Evolutionary conservation across 768 basidiomycete species (phyloP).

Genomic region (Clitopilus passeckerianus): DNA sequence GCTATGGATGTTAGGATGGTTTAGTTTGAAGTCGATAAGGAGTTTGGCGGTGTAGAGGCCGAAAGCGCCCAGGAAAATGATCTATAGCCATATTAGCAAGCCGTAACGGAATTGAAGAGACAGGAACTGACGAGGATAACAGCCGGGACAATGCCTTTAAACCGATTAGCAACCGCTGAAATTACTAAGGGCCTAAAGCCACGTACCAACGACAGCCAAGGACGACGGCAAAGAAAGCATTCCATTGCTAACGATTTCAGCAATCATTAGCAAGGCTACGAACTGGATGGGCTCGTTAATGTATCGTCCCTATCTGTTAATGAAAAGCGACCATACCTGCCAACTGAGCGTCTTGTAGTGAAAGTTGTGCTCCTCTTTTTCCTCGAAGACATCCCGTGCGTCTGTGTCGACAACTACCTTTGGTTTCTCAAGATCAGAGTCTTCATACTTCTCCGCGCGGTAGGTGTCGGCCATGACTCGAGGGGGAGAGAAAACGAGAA

Average conservation of each 20-base stretch:
- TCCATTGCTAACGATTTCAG: constrained; percentile 53
- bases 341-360: constrained; percentile 50
- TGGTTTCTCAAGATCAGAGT: background rate
- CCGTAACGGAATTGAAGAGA: background rate
- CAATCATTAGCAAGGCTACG: constrained; percentile 48
- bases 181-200: constrained; percentile 4
- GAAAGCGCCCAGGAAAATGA: constrained; percentile 48
- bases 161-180: background rate
- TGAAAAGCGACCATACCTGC: constrained; percentile 27
- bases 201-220: constrained; percentile 43
- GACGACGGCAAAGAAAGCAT: constrained; percentile 49
- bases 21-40: constrained; percentile 52
- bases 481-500: background rate
- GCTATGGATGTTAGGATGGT: constrained; percentile 48
- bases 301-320: too few species aligned
- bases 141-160: constrained; percentile 43
- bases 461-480: background rate
- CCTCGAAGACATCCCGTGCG: constrained; percentile 36
- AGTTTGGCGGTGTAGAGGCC: constrained; percentile 48
- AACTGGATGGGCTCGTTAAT: constrained; percentile 22
- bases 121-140: constrained; percentile 28
- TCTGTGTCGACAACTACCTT: background rate
- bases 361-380: constrained; percentile 38
- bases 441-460: background rate
- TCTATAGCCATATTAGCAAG: constrained; percentile 10